Percentiles rank a stretch among this genome's conserved stretches.
These are phyloP conservation scores for Chalaropsis ovoidea DNA, from an alignment of 2,329 filamentous ascomycete species.

Conservation along the genomic window DNA sequence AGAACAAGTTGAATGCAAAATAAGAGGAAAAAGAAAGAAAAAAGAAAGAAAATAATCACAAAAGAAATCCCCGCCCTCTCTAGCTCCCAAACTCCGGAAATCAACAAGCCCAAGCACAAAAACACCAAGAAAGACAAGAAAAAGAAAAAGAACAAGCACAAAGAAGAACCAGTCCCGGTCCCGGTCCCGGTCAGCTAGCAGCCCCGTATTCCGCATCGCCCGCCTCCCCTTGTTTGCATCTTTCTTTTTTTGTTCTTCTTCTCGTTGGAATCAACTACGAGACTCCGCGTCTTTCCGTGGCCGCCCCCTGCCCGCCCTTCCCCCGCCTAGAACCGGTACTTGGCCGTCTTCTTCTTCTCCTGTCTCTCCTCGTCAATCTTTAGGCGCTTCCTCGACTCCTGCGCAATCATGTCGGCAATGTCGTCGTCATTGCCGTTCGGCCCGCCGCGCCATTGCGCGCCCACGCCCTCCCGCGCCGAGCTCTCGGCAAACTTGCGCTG, in stretches of 20 bases:
- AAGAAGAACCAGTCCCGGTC: background rate
- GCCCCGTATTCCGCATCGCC: background rate
- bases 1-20: slow-evolving; percentile 11
- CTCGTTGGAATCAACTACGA: background rate
- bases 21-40: slow-evolving; percentile 7
- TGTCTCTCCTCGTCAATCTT: slow-evolving; percentile 76
- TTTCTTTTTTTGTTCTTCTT: background rate
- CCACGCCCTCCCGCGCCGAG: slow-evolving; percentile 53
- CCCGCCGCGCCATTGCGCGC: slow-evolving; percentile 47
- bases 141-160: slow-evolving; percentile 12
- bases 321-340: slow-evolving; percentile 39
- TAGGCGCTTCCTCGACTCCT: slow-evolving; percentile 80
- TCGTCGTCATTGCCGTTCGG: slow-evolving; percentile 62
- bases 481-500: slow-evolving; percentile 68
- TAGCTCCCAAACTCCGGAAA: slow-evolving; percentile 20
- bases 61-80: slow-evolving; percentile 9
- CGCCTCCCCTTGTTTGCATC: background rate
- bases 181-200: background rate
- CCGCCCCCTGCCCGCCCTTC: background rate
- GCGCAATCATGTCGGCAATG: slow-evolving; percentile 88
- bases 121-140: background rate
- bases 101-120: slow-evolving; percentile 3
- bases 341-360: slow-evolving; percentile 51
- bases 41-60: background rate
- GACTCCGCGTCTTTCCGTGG: slow-evolving; percentile 8